These are phyloP conservation scores for Nemania bipapillata DNA, from an alignment of 2,329 filamentous ascomycete species.

Conservation along the genomic window DNA sequence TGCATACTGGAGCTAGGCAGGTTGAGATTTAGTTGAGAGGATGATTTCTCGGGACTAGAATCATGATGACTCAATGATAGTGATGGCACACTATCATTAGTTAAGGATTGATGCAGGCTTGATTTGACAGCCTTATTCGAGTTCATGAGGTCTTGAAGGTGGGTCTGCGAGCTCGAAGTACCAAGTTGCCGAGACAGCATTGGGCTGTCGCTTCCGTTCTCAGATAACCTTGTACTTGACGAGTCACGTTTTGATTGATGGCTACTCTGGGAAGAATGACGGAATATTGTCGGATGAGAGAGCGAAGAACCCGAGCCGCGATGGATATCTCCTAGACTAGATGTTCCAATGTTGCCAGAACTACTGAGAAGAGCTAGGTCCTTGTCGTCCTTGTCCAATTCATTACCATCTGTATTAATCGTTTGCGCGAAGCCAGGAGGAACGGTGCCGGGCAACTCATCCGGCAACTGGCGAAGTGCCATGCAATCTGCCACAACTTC, in stretches of 20 bases:
- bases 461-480: conserved; percentile 64
- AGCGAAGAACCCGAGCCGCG: conserved; percentile 65
- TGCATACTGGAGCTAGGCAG: conserved; percentile 45
- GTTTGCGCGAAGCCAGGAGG: conserved; percentile 42
- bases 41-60: conserved; percentile 55
- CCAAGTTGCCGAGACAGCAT: conserved; percentile 65
- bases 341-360: conserved; percentile 46
- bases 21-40: conserved; percentile 48
- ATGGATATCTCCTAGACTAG: conserved; percentile 59
- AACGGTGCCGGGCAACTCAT: conserved; percentile 38
- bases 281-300: conserved; percentile 54
- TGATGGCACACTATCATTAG: conserved; percentile 69
- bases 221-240: conserved; percentile 55
- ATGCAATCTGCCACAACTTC: conserved; percentile 85
- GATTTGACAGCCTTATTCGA: conserved; percentile 69
- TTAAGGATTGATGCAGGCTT: conserved; percentile 64
- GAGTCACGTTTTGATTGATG: conserved; percentile 62
- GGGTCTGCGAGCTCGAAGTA: conserved; percentile 63
- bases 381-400: conserved; percentile 50
- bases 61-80: conserved; percentile 64
- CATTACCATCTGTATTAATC: conserved; percentile 45
- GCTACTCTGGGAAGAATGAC: conserved; percentile 63
- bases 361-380: conserved; percentile 57
- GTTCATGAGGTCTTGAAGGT: conserved; percentile 69
- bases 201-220: conserved; percentile 68